Percentiles rank a stretch among this genome's conserved stretches.
These are phyloP conservation scores for Sphagnum magellanicum DNA, from an alignment of 228 moss, liverwort and hornwort genomes.

Conservation along the genomic window DNA sequence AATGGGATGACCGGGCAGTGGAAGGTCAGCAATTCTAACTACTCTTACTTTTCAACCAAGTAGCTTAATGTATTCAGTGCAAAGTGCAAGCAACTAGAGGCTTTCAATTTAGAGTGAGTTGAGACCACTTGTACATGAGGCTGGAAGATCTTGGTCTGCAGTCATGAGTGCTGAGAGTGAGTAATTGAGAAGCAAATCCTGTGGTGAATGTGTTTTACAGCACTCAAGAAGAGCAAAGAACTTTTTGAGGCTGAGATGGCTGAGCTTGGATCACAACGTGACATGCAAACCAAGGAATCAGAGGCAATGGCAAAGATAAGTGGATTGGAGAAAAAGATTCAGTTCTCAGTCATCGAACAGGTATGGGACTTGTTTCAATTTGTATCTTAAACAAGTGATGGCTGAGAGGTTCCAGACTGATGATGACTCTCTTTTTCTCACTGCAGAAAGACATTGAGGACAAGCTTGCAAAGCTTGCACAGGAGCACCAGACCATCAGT, in stretches of 20 bases:
- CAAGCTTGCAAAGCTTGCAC: conserved; percentile 61
- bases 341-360: conserved; percentile 71
- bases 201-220: conserved; percentile 22
- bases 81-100: not conserved
- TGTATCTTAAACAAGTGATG: not conserved
- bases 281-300: conserved; percentile 88
- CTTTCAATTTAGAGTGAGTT: no score
- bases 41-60: not conserved
- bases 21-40: conserved; percentile 47
- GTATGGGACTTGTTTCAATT: conserved; percentile 18
- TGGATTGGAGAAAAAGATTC: conserved; percentile 78
- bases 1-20: conserved; percentile 93
- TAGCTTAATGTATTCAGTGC: not conserved
- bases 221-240: conserved; percentile 83
- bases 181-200: no score
- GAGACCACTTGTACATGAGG: no score
- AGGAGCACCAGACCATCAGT: conserved; percentile 57
- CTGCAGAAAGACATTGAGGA: conserved; percentile 79
- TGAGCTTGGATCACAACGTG: conserved; percentile 82
- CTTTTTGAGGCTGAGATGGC: conserved; percentile 76
- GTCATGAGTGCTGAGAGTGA: no score
- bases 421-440: not conserved
- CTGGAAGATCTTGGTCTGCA: no score
- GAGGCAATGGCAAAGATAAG: conserved; percentile 79
- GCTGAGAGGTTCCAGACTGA: not conserved